A percentile compares a stretch with the other conserved stretches of the same genome.
phyloP scores from a whole-genome alignment of 345 rosid species.

The Populus deltoides region DNA sequence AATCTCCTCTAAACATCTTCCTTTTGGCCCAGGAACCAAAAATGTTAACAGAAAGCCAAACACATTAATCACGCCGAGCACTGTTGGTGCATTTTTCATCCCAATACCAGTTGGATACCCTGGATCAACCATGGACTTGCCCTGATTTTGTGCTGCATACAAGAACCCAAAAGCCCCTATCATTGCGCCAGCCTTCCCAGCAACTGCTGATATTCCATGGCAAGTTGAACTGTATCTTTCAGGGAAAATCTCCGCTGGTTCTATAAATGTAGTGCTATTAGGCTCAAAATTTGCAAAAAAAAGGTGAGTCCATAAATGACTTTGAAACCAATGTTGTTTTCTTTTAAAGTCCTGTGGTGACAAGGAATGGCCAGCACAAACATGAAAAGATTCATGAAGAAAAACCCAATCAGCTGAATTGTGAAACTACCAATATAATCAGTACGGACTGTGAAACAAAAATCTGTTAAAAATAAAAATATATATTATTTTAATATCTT shows the following conservation, averaged over 20 bases:
- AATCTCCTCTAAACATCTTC: constrained; percentile 10
- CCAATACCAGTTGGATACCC: constrained; percentile 23
- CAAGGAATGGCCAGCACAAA: constrained; percentile 11
- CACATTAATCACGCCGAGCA: constrained; percentile 20
- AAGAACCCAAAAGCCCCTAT: constrained; percentile 18
- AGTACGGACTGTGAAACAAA: constrained; percentile 4
- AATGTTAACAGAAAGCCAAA: constrained; percentile 36
- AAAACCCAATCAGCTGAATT: constrained; percentile 13
- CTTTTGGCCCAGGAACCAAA: constrained; percentile 16
- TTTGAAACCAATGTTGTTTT: constrained; percentile 4
- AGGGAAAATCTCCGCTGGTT: constrained; percentile 14
- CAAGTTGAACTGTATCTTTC: constrained; percentile 4
- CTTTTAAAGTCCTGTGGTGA: constrained; percentile 13
- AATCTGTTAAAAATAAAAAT: neutral
- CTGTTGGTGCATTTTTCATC: constrained; percentile 15
- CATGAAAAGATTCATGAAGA: constrained; percentile 18
- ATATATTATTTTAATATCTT: no score
- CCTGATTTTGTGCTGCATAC: constrained; percentile 34
- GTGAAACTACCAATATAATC: constrained; percentile 3
- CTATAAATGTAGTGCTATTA: constrained; percentile 7
- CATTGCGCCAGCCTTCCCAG: constrained; percentile 22
- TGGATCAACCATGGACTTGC: constrained; percentile 12
- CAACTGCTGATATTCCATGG: constrained; percentile 20
- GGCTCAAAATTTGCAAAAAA: constrained; percentile 21
- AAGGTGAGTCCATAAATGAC: neutral